Conservation (phyloP, 2,329 filamentous ascomycete genomes). For the Zarea fungicola region DNA sequence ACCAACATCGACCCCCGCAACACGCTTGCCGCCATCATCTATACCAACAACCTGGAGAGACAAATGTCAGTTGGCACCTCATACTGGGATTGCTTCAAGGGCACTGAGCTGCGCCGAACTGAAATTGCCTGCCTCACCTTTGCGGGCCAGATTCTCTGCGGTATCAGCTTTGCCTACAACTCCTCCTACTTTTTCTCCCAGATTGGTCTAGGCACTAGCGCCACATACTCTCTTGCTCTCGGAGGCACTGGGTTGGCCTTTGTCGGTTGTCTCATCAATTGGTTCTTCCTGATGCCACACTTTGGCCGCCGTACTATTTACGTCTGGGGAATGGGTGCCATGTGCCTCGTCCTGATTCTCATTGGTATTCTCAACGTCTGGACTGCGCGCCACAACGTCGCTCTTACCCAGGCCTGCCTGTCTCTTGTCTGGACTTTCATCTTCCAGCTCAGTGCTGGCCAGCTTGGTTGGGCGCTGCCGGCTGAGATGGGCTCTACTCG, state of each 20-base stretch:
- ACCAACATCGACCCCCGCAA: constrained; percentile 16
- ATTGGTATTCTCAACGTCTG: constrained; percentile 41
- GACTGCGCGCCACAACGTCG: constrained; percentile 35
- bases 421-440: constrained; percentile 39
- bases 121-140: constrained; percentile 39
- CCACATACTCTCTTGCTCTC: constrained; percentile 45
- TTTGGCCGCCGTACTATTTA: constrained; percentile 39
- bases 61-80: constrained; percentile 26
- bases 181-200: constrained; percentile 43
- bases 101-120: constrained; percentile 40
- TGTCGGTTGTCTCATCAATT: constrained; percentile 37
- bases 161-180: constrained; percentile 34
- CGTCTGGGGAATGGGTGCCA: constrained; percentile 34
- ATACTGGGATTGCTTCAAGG: constrained; percentile 43
- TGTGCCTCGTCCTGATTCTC: constrained; percentile 33
- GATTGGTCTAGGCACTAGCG: constrained; percentile 35
- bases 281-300: constrained; percentile 32
- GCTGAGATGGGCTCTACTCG: constrained; percentile 27
- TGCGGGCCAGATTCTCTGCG: constrained; percentile 33
- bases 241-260: constrained; percentile 41
- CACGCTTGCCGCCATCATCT: constrained; percentile 37
- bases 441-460: too few relatives aligned
- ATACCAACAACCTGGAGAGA: constrained; percentile 29
- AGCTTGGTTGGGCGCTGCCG: constrained; percentile 21
- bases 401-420: too few relatives aligned